A percentile compares a stretch with the other conserved stretches of the same genome.
These are phyloP conservation scores for Centrapalus pauciflorus DNA, from an alignment of 129 eudicot genomes.

Conservation along the genomic window DNA sequence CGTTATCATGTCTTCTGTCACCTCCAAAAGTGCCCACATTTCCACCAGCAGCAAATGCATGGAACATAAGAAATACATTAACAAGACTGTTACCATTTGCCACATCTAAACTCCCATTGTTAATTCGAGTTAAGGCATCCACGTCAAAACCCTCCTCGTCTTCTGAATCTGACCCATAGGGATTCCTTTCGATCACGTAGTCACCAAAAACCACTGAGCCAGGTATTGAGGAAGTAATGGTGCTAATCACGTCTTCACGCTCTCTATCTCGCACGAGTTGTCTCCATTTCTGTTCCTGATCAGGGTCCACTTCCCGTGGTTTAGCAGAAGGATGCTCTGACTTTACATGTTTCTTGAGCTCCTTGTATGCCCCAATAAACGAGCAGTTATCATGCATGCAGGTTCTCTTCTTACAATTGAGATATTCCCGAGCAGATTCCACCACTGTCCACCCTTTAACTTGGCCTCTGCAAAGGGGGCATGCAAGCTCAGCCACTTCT, in stretches of 20 bases:
- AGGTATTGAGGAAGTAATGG: constrained; percentile 73
- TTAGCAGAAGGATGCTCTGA: constrained; percentile 67
- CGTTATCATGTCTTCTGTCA: constrained; percentile 29
- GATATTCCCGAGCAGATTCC: constrained; percentile 67
- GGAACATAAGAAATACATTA: constrained; percentile 51
- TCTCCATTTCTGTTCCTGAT: constrained; percentile 78
- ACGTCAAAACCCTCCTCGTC: constrained; percentile 57
- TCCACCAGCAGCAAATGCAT: constrained; percentile 56
- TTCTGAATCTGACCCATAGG: constrained; percentile 50
- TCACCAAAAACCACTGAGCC: constrained; percentile 87
- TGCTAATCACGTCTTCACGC: constrained; percentile 78
- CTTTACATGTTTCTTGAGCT: constrained; percentile 68
- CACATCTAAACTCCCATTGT: constrained; percentile 37
- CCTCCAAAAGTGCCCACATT: constrained; percentile 28
- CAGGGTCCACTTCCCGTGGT: constrained; percentile 89
- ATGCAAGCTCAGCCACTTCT: constrained; percentile 62
- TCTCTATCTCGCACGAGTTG: constrained; percentile 74
- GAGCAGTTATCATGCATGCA: constrained; percentile 82
- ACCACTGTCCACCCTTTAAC: constrained; percentile 95
- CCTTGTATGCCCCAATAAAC: constrained; percentile 71
- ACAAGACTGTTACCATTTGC: constrained; percentile 49
- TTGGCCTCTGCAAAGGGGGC: constrained; percentile 91
- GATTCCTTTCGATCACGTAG: constrained; percentile 67
- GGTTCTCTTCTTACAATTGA: constrained; percentile 62
- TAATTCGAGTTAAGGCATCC: constrained; percentile 22